phyloP scores from a whole-genome alignment of 352 stramenopile genomes.

The Phytophthora pseudosyringae region DNA sequence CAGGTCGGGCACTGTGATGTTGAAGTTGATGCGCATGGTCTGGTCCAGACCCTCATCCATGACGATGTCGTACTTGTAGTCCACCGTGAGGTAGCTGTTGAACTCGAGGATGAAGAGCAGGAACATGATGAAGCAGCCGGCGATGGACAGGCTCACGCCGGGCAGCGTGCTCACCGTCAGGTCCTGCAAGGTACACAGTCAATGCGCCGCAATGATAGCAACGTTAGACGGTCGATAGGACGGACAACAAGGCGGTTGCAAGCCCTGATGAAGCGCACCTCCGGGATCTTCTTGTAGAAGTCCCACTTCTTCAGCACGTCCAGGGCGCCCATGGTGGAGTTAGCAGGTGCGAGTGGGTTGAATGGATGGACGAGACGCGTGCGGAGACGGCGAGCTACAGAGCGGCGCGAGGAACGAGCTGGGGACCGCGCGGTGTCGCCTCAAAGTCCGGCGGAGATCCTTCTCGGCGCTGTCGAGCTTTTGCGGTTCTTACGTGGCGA shows the following conservation, averaged over 20 bases:
- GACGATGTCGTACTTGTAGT: slow-evolving; percentile 91
- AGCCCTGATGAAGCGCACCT: slow-evolving; percentile 41
- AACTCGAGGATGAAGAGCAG: slow-evolving; percentile 92
- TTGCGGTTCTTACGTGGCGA: slow-evolving; percentile 34
- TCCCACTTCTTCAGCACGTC: slow-evolving; percentile 92
- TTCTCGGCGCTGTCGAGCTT: slow-evolving; percentile 14
- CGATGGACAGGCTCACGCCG: slow-evolving; percentile 85
- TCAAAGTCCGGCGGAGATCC: slow-evolving; percentile 21
- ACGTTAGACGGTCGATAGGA: neutral
- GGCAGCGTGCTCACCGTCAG: slow-evolving; percentile 87
- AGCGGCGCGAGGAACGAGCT: slow-evolving; percentile 1
- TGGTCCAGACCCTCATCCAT: slow-evolving; percentile 89
- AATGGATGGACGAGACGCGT: slow-evolving; percentile 16
- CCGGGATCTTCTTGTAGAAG: slow-evolving; percentile 93
- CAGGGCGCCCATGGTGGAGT: slow-evolving; percentile 73
- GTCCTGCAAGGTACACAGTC: slow-evolving; percentile 50
- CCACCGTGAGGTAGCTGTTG: slow-evolving; percentile 86
- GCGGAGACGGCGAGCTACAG: slow-evolving; percentile 2
- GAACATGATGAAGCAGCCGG: slow-evolving; percentile 90
- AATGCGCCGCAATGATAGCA: slow-evolving; percentile 7
- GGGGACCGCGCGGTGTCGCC: neutral
- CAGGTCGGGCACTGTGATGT: slow-evolving; percentile 97
- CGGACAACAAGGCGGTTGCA: neutral
- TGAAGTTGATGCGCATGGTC: slow-evolving; percentile 97
- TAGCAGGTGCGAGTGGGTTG: neutral